These are phyloP conservation scores for Tricholoma terreum DNA, from an alignment of 768 basidiomycete genomes.

Conservation along the genomic window DNA sequence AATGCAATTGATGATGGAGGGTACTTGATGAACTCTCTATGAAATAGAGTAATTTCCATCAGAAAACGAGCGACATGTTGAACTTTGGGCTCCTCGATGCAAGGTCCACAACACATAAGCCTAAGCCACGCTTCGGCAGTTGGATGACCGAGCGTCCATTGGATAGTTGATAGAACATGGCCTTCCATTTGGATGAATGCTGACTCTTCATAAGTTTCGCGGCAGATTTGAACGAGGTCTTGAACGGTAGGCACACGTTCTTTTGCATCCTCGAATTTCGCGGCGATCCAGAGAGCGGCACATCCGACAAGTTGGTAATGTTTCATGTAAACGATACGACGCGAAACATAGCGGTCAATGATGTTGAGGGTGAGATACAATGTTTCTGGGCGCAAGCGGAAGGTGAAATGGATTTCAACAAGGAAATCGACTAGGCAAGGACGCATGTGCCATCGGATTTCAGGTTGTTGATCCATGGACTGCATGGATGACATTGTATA, in stretches of 20 bases:
- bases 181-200: constrained; percentile 99
- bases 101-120: constrained; percentile 70
- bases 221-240: constrained; percentile 93
- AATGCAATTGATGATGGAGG: constrained; percentile 83
- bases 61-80: constrained; percentile 96
- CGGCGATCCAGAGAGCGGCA: constrained; percentile 97
- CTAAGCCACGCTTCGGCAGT: constrained; percentile 98
- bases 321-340: constrained; percentile 97
- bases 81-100: constrained; percentile 81
- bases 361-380: constrained; percentile 98
- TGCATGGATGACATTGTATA: constrained; percentile 88
- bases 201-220: constrained; percentile 93
- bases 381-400: constrained; percentile 96
- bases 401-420: constrained; percentile 97
- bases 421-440: constrained; percentile 98
- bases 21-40: constrained; percentile 90
- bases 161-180: constrained; percentile 92
- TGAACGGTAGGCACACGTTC: constrained; percentile 96
- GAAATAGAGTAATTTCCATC: constrained; percentile 99
- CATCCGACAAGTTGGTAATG: constrained; percentile 99
- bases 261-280: constrained; percentile 99
- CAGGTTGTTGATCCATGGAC: constrained; percentile 99
- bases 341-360: constrained; percentile 98
- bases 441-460: constrained; percentile 99
- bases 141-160: constrained; percentile 95